phyloP scores from a whole-genome alignment of 495 filamentous ascomycete genomes.

The Penicillium roqueforti region DNA sequence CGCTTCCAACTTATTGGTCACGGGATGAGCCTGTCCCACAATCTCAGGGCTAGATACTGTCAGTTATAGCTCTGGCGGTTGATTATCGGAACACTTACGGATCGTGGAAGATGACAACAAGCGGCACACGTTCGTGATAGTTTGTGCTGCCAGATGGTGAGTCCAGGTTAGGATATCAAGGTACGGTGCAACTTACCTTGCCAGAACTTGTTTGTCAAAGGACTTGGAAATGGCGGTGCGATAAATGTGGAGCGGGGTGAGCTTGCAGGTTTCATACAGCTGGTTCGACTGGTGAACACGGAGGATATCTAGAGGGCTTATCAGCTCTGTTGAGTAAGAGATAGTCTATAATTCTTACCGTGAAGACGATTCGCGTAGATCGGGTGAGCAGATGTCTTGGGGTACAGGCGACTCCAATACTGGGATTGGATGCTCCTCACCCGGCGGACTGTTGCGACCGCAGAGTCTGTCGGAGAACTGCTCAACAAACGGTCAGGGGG shows the following conservation, averaged over 20 bases:
- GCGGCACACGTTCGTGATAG: conserved; percentile 47
- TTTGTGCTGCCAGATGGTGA: conserved; percentile 41
- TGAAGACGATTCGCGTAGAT: conserved; percentile 51
- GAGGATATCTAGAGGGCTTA: conserved; percentile 55
- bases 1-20: conserved; percentile 66
- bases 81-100: conserved; percentile 52
- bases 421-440: conserved; percentile 54
- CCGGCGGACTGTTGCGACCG: conserved; percentile 45
- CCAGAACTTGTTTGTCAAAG: conserved; percentile 84
- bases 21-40: conserved; percentile 60
- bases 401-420: conserved; percentile 58
- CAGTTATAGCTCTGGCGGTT: not conserved
- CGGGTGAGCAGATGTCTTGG: conserved; percentile 33
- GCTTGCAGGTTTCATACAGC: conserved; percentile 64
- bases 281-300: conserved; percentile 65
- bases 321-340: conserved; percentile 4
- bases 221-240: conserved; percentile 65
- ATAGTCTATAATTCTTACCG: conserved; percentile 29
- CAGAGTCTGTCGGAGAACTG: conserved; percentile 39
- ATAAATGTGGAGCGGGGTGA: conserved; percentile 71
- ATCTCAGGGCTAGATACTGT: conserved; percentile 59
- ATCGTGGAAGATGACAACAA: conserved; percentile 79
- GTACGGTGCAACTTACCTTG: conserved; percentile 53
- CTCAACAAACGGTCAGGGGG: conserved; percentile 70
- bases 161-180: not conserved